Evolutionary conservation across 1,284 basidiomycete species (phyloP).

Genomic region (Microbotryum silenes-acaulis): DNA sequence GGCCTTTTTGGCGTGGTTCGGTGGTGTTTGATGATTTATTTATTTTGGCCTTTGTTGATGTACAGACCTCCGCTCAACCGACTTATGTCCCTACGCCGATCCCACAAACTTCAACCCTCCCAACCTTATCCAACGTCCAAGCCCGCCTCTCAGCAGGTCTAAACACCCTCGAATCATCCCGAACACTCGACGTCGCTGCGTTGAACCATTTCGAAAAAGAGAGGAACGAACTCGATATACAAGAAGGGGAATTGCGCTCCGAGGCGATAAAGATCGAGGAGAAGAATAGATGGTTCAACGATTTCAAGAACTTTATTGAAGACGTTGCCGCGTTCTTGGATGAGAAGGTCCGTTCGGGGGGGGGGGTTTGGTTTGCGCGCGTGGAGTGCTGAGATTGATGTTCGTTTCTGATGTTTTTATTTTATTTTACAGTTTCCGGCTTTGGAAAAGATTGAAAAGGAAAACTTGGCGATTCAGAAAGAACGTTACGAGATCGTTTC

Average conservation of each 20-base stretch:
- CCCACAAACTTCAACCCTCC: conserved; percentile 46
- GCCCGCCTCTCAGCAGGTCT: conserved; percentile 57
- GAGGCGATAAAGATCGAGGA: conserved; percentile 70
- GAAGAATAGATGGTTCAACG: conserved; percentile 78
- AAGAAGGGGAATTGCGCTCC: conserved; percentile 68
- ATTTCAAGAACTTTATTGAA: conserved; percentile 80
- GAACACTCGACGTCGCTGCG: conserved; percentile 25
- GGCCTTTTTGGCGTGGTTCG: not conserved
- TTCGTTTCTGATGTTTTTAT: not conserved
- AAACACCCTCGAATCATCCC: conserved; percentile 48
- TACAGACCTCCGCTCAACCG: conserved; percentile 10
- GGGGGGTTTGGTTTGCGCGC: not conserved
- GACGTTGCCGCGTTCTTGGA: conserved; percentile 79
- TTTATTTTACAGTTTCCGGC: conserved; percentile 57
- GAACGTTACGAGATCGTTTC: conserved; percentile 65
- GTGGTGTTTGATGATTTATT: not conserved
- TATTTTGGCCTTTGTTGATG: not conserved
- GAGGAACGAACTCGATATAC: conserved; percentile 58
- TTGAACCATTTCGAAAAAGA: conserved; percentile 50
- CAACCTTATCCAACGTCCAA: conserved; percentile 62
- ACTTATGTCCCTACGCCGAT: conserved; percentile 65
- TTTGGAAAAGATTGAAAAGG: conserved; percentile 76
- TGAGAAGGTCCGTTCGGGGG: conserved; percentile 61
- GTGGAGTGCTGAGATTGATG: conserved; percentile 2
- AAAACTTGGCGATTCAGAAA: conserved; percentile 62